A percentile compares a stretch with the other conserved stretches of the same genome.
Conservation (phyloP, 2,329 filamentous ascomycete genomes). For the Nothopassalora personata region DNA sequence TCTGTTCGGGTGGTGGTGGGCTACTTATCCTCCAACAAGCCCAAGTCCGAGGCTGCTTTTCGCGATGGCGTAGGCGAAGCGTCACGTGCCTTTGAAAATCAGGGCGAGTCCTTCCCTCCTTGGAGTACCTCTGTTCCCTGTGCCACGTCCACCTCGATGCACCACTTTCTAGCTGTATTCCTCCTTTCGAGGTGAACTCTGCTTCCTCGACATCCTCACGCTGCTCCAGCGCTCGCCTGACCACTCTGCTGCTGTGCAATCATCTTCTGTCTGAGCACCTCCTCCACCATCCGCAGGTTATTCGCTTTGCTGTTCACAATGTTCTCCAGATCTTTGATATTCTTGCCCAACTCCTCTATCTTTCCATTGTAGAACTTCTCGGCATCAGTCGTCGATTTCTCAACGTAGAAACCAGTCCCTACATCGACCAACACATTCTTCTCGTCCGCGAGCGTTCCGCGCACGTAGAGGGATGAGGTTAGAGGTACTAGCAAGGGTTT, state of each 20-base stretch:
- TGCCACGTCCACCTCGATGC: no score
- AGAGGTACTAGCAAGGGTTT: constrained; percentile 79
- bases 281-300: constrained; percentile 81
- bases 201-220: background rate
- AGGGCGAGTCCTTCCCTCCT: no score
- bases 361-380: constrained; percentile 63
- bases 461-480: constrained; percentile 91
- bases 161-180: no score
- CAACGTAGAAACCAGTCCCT: constrained; percentile 88
- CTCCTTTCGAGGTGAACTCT: background rate
- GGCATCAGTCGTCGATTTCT: constrained; percentile 67
- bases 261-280: constrained; percentile 55
- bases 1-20: no score
- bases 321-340: constrained; percentile 62
- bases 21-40: no score
- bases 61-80: no score
- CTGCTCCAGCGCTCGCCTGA: background rate
- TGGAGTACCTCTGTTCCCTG: no score
- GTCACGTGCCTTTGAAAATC: no score
- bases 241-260: constrained; percentile 23
- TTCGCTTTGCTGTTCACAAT: constrained; percentile 71
- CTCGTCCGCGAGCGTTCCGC: constrained; percentile 68
- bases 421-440: constrained; percentile 84
- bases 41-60: no score
- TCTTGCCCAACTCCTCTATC: constrained; percentile 59